Conservation (phyloP, 208 protist species). For the Trypanosoma mega region DNA sequence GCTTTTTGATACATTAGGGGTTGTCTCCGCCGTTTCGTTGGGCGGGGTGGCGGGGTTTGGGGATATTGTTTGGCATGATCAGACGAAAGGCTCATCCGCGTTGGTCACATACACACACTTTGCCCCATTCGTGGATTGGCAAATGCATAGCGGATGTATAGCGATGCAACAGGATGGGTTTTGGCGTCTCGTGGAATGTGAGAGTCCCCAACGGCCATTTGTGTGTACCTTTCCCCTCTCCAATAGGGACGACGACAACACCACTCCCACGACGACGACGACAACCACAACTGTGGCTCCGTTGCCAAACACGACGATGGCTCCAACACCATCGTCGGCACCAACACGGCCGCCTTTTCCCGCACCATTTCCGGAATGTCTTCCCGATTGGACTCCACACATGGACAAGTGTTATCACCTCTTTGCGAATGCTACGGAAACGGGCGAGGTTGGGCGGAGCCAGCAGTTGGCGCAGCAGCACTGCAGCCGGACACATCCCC, state of each 20-base stretch:
- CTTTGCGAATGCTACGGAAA: slow-evolving; percentile 31
- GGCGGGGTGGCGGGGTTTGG: slow-evolving; percentile 38
- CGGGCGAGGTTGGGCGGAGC: slow-evolving; percentile 33
- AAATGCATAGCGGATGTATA: slow-evolving; percentile 38
- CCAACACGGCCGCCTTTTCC: slow-evolving; percentile 34
- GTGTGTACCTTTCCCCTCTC: slow-evolving; percentile 39
- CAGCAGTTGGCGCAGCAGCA: slow-evolving; percentile 28
- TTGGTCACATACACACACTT: slow-evolving; percentile 69
- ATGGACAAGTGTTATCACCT: slow-evolving; percentile 50
- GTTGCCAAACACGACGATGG: background rate
- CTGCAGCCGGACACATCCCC: slow-evolving; percentile 46
- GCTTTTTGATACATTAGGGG: slow-evolving; percentile 4
- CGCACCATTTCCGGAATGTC: slow-evolving; percentile 38
- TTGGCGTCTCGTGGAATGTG: slow-evolving; percentile 43
- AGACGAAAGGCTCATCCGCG: background rate
- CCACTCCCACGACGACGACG: slow-evolving; percentile 7
- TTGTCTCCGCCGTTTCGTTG: slow-evolving; percentile 12
- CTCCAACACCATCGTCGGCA: background rate
- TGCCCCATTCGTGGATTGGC: slow-evolving; percentile 28
- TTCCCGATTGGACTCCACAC: slow-evolving; percentile 43
- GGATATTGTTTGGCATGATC: slow-evolving; percentile 34
- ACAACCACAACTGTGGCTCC: background rate
- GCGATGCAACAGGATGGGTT: slow-evolving; percentile 38
- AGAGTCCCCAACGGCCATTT: slow-evolving; percentile 29
- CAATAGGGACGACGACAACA: slow-evolving; percentile 1